Evolutionary conservation across 2,329 filamentous ascomycete species (phyloP), one percentile per base, ranked within the genome.

Genomic region (Hypoxylon sp.): DNA sequence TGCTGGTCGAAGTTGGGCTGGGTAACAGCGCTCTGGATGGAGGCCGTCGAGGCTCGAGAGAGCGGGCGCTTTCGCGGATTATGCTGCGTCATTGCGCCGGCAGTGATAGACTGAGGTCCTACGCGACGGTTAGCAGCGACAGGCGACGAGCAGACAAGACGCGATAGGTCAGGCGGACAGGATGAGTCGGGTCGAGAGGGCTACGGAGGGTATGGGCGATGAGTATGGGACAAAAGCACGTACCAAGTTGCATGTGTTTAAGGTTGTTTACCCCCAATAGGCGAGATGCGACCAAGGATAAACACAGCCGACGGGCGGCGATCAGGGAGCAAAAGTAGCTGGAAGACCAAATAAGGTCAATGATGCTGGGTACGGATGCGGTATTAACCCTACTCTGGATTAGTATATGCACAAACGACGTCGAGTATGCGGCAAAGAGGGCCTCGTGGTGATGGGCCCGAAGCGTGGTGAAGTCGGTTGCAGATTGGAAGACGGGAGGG

Each of bases 1-100:
- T 74, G 72, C 49, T 80, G 80, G 29, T 85, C 83, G 59, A 83
- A 73, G 57, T 75, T 81, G 17, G 79, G 76, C 66, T 84, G 82
- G 1, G 81, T 81, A 31, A 77, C 74, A 62, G 75, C 75, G 72
- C 83, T 85, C 66, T 83, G 82, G 48, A 83, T 78, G 10, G 83
- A 85, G 18, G 82, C 79, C 23, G 83, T 85, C 26, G 83, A 85
- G 48, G 79, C 83, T 66, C 81, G 78, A 46, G 83, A 85, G 55
- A 79, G 77, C 29, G 82, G 77, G 61, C 82, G 79, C 70, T 80
- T 82, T 67, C 78, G 77, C 42, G 78, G 73, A 67, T 80, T 67
- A 59, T 64, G 71, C 49, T 69, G 71, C 66, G 68, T 68, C 72
- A 76, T 74, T 58, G 70, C 66, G 55, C 71, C 66, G 43, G 68